Evolutionary conservation across 805 yeast genomes (phyloP).

Genomic region (Saccharomyces eubayanus): DNA sequence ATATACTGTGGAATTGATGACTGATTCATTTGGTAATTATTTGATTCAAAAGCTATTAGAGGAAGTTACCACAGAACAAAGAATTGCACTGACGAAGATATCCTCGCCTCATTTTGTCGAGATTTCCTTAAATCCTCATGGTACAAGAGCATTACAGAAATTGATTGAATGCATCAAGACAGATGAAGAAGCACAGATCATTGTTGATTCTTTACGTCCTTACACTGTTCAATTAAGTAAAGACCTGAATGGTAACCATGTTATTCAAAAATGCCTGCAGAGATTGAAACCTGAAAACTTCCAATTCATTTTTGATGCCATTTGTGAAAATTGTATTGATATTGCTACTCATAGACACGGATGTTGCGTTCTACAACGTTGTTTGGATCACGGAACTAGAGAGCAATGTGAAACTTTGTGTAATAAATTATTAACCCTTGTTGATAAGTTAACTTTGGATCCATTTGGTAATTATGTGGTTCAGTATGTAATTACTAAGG

Average conservation of each 20-base stretch:
- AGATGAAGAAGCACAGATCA: slow-evolving; percentile 59
- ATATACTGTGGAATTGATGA: slow-evolving; percentile 81
- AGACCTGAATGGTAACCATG: slow-evolving; percentile 94
- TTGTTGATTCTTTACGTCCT: slow-evolving; percentile 51
- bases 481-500: slow-evolving; percentile 69
- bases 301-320: slow-evolving; percentile 86
- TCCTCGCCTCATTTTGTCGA: slow-evolving; percentile 67
- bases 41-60: slow-evolving; percentile 85
- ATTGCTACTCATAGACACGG: slow-evolving; percentile 96
- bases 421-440: slow-evolving; percentile 55
- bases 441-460: slow-evolving; percentile 68
- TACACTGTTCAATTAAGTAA: slow-evolving; percentile 74
- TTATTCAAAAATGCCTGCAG: slow-evolving; percentile 84
- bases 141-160: slow-evolving; percentile 91
- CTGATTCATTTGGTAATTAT: slow-evolving; percentile 95
- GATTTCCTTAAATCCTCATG: slow-evolving; percentile 88
- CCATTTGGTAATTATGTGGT: slow-evolving; percentile 97
- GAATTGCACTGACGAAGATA: slow-evolving; percentile 57
- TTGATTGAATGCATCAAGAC: slow-evolving; percentile 73
- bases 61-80: slow-evolving; percentile 58
- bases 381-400: slow-evolving; percentile 78
- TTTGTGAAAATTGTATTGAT: slow-evolving; percentile 58
- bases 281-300: slow-evolving; percentile 57
- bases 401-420: slow-evolving; percentile 64
- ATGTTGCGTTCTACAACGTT: slow-evolving; percentile 92